Percentiles rank a stretch among this genome's conserved stretches.
phyloP scores from a whole-genome alignment of 2,329 filamentous ascomycete genomes.

The Neopestalotiopsis clavispora region DNA sequence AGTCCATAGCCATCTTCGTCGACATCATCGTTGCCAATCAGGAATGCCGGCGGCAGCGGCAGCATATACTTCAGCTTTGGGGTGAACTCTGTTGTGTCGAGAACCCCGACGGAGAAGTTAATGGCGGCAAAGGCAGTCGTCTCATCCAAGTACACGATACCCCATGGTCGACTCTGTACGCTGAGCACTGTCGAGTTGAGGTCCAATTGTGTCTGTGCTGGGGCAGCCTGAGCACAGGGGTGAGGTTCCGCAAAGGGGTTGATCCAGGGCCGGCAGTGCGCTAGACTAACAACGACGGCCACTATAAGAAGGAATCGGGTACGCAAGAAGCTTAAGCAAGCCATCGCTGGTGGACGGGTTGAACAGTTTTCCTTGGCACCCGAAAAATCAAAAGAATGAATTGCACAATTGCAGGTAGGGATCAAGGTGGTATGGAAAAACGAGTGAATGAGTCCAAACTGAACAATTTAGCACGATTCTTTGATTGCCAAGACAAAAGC shows the following conservation, averaged over 20 bases:
- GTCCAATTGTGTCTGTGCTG: neutral
- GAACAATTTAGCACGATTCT: neutral
- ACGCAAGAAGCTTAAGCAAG: neutral
- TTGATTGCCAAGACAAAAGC: neutral
- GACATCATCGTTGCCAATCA: conserved; percentile 8
- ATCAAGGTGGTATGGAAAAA: neutral
- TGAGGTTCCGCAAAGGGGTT: neutral
- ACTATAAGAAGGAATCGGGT: neutral
- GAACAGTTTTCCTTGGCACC: neutral
- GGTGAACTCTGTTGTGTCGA: neutral
- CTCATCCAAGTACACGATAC: conserved; percentile 7
- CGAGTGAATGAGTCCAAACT: neutral
- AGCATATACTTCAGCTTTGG: conserved; percentile 4
- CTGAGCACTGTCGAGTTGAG: neutral
- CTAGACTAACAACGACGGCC: neutral
- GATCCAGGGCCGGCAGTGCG: neutral
- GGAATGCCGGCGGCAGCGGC: neutral
- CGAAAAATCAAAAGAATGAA: neutral
- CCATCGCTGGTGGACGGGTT: neutral
- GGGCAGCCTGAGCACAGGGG: neutral
- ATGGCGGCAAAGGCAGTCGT: conserved; percentile 6
- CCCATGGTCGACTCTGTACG: conserved; percentile 8
- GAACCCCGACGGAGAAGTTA: conserved; percentile 11
- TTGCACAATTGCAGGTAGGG: no score
- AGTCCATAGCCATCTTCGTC: conserved; percentile 8